phyloP scores from a whole-genome alignment of 192 early-diverging fungal species.

The Thamnidium elegans region DNA sequence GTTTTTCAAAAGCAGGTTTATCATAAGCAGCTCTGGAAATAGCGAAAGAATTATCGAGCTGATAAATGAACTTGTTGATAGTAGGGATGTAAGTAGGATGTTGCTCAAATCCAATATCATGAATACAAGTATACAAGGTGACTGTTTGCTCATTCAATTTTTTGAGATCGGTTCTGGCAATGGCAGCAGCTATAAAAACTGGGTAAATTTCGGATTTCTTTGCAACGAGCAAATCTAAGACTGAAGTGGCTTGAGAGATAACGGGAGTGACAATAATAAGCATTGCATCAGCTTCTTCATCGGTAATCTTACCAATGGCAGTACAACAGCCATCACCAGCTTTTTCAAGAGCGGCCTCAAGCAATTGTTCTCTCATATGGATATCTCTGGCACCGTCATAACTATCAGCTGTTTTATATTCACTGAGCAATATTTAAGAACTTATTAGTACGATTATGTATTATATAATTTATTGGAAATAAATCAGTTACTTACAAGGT shows the following conservation, averaged over 20 bases:
- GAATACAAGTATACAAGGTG: too few relatives aligned
- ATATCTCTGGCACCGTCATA: slow-evolving; percentile 8
- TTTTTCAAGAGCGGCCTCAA: slow-evolving; percentile 1
- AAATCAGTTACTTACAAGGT: too few relatives aligned
- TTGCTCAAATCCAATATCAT: too few relatives aligned
- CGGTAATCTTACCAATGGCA: background rate
- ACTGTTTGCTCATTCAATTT: too few relatives aligned
- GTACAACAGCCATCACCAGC: slow-evolving; percentile 4
- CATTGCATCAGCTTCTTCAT: slow-evolving; percentile 6
- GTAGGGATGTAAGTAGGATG: too few relatives aligned
- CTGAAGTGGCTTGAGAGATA: background rate
- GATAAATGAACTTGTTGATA: too few relatives aligned
- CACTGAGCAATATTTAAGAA: background rate
- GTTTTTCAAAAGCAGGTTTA: too few relatives aligned
- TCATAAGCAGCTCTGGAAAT: too few relatives aligned
- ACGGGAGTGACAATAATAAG: background rate
- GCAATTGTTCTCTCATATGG: background rate
- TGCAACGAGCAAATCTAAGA: background rate
- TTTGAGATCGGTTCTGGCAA: too few relatives aligned
- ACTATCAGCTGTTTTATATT: background rate
- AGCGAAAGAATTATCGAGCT: too few relatives aligned
- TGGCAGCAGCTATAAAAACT: background rate
- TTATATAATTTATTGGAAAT: too few relatives aligned
- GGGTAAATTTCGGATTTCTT: slow-evolving; percentile 8
- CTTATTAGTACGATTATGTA: too few relatives aligned